Evolutionary conservation across 495 filamentous ascomycete genomes (phyloP).

Genomic region (Viridothelium virens): DNA sequence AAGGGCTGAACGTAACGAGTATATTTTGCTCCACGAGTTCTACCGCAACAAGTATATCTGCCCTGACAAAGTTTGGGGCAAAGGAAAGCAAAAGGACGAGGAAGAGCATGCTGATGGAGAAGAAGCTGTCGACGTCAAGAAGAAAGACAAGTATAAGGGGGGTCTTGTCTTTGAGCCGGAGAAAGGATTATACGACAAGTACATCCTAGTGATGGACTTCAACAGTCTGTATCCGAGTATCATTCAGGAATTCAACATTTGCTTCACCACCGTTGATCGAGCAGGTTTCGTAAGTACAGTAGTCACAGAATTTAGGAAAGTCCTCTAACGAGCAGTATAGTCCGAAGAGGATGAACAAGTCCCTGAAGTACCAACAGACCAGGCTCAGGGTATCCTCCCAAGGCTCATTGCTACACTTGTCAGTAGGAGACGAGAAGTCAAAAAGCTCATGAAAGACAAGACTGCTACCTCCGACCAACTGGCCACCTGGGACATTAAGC

Average conservation of each 20-base stretch:
- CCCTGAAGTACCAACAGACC: conserved; percentile 52
- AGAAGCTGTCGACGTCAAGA: conserved; percentile 65
- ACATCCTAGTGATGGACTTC: conserved; percentile 98
- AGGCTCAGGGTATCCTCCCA: conserved; percentile 76
- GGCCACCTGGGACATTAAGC: conserved; percentile 95
- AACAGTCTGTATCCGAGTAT: conserved; percentile 98
- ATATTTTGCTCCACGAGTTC: conserved; percentile 97
- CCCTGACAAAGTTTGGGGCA: conserved; percentile 77
- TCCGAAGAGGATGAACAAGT: conserved; percentile 74
- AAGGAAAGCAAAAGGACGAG: conserved; percentile 58
- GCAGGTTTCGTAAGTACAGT: conserved; percentile 47
- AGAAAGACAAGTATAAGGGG: conserved; percentile 98
- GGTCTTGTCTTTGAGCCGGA: conserved; percentile 97
- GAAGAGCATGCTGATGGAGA: conserved; percentile 67
- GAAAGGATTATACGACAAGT: conserved; percentile 93
- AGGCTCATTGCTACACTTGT: conserved; percentile 86
- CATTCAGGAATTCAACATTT: conserved; percentile 98
- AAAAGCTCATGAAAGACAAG: conserved; percentile 93
- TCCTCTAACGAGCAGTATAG: conserved; percentile 35
- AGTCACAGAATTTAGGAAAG: conserved; percentile 10
- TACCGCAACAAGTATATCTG: conserved; percentile 94
- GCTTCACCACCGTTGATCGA: conserved; percentile 92
- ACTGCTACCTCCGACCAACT: conserved; percentile 77
- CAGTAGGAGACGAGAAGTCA: conserved; percentile 77
- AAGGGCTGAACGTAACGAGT: conserved; percentile 94